Evolutionary conservation across 2,329 filamentous ascomycete genomes (phyloP).

Genomic region (Simplicillium sp.): DNA sequence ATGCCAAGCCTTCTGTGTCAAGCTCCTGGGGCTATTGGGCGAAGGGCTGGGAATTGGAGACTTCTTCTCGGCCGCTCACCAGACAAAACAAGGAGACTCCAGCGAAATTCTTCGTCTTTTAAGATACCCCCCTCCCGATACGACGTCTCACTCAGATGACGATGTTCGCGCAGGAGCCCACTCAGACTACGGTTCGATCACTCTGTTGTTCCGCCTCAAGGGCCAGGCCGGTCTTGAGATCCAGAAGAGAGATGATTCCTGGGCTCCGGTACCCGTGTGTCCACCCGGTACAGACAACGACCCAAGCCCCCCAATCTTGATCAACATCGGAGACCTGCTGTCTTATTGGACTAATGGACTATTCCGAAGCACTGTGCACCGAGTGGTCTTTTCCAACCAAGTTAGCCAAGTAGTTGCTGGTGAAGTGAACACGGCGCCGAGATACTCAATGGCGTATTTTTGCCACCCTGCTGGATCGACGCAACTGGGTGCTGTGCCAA

Average conservation of each 20-base stretch:
- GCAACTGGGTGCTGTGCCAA: constrained; percentile 49
- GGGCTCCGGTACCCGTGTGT: constrained; percentile 59
- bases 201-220: constrained; percentile 74
- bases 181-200: constrained; percentile 71
- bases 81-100: constrained; percentile 32
- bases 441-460: constrained; percentile 62
- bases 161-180: constrained; percentile 87
- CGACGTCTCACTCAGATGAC: constrained; percentile 30
- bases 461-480: constrained; percentile 51
- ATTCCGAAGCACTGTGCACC: constrained; percentile 78
- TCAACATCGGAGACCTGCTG: constrained; percentile 63
- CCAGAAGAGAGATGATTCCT: constrained; percentile 42
- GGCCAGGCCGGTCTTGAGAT: constrained; percentile 86
- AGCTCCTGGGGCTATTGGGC: constrained; percentile 68
- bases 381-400: constrained; percentile 60
- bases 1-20: constrained; percentile 65
- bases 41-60: constrained; percentile 55
- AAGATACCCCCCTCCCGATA: constrained; percentile 52
- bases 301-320: constrained; percentile 62
- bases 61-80: constrained; percentile 47
- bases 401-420: constrained; percentile 20
- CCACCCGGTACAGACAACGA: constrained; percentile 51
- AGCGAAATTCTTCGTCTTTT: constrained; percentile 60
- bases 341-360: constrained; percentile 88
- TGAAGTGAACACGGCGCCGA: constrained; percentile 38